Percentiles rank a stretch among this genome's conserved stretches.
Evolutionary conservation across 371 early-diverging fungal genomes (phyloP).

Genomic region (Rhizopus stolonifer): DNA sequence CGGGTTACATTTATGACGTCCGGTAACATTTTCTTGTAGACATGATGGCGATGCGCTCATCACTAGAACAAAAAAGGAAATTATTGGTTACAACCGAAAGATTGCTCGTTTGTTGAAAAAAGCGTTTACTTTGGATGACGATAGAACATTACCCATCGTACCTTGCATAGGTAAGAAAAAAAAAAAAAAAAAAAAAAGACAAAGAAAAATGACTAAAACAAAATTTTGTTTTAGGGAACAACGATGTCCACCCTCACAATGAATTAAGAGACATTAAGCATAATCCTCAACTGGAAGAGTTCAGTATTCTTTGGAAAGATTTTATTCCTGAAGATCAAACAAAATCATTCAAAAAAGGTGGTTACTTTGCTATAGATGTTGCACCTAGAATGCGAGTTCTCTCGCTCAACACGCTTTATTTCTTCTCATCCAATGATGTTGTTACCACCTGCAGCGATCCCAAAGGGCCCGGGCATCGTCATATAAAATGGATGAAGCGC

Average conservation of each 20-base stretch:
- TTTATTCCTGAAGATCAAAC: conserved; percentile 59
- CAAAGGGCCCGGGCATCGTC: conserved; percentile 60
- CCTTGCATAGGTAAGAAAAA: conserved; percentile 41
- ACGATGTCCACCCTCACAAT: conserved; percentile 76
- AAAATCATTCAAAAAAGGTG: conserved; percentile 60
- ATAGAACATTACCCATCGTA: conserved; percentile 43
- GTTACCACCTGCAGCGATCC: conserved; percentile 50
- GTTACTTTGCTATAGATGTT: conserved; percentile 68
- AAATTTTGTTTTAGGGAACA: conserved; percentile 55
- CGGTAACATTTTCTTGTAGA: conserved; percentile 25
- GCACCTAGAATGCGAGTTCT: conserved; percentile 46
- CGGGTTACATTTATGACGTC: background rate
- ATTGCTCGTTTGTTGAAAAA: conserved; percentile 19
- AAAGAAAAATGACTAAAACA: background rate
- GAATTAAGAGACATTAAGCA: conserved; percentile 45
- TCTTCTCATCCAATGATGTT: conserved; percentile 66
- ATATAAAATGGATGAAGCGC: conserved; percentile 70
- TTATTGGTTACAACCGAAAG: conserved; percentile 50
- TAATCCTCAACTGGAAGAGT: conserved; percentile 38
- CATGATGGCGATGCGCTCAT: conserved; percentile 67
- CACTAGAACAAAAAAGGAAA: conserved; percentile 64
- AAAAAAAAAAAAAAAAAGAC: background rate
- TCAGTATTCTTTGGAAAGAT: conserved; percentile 50
- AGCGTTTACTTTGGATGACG: conserved; percentile 19
- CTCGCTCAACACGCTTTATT: conserved; percentile 71